Base-by-base conservation (phyloP, 169 alveolate species). In the Plasmodium gonderi region DNA sequence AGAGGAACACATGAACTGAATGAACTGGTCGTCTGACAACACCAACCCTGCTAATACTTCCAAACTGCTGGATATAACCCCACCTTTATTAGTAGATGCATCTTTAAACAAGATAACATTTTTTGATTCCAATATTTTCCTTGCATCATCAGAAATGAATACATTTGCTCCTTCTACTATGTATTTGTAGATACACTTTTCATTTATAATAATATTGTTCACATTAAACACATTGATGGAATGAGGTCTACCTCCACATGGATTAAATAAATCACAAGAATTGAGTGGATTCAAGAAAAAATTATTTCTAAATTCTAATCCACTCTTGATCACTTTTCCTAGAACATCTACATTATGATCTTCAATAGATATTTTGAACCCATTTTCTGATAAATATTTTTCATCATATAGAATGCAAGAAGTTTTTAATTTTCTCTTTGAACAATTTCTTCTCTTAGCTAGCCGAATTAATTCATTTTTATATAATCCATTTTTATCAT, bases 171-270 rank as follows among this genome's bases (percentile, higher is more conserved):
- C 98, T 79, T 96, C 98, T 14, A 96, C 98, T 69, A 97, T 92
- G 90, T 90, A 97, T 92, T 96, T 95, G 92, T 90, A 97, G 33
- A 81, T 78, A 33, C 95, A 91, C 68, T 82, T 93, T 38, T 94
- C 97, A 40, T 91, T 93, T 79, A 94, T 92, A 47, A 95, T 93
- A 80, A 96, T 72, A 65, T 72, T 64, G 83, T 96, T 76, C 0
- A 96, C 97, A 69, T 96, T 96, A 68, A 96, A 95, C 20, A 96
- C 95, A 29, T 96, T 96, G 36, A 96, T 94, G 6, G 98, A 90
- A 33, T 96, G 95, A 17, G 98, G 98, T 40, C 98, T 89, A 26
- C 98, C 98, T n/a, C 98, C 98, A 89, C 98, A 96, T 3, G 98
- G 98, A 64, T 95, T 96, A 81, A 97, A 96, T 76, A 97, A 87